Evolutionary conservation across 257 asterid species (phyloP), one percentile per base, ranked within the genome.

Genomic region (Lavandula angustifolia): DNA sequence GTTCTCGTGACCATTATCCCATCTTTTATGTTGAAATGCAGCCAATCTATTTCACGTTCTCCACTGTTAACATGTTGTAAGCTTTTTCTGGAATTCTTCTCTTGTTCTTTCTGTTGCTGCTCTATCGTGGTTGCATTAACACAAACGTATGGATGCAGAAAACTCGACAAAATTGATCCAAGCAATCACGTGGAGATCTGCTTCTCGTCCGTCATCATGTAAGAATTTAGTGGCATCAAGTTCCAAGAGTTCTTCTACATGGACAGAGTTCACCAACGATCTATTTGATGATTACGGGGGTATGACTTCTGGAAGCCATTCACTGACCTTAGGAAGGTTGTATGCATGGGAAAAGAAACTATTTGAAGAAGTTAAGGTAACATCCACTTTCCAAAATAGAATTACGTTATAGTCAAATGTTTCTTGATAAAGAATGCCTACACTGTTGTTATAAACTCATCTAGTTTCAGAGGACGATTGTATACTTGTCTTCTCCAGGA

Each of bases 281-380:
- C 76, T 88, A 3, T 86, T 84, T 34, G 94, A 86, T 74, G 95
- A 88, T 54, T 81, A 81, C 48, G 96, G 94, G 41, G 96, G 96
- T 68, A 88, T 91, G 96, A 77, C 67, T 74, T 86, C 98, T 1
- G 96, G 98, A 62, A 91, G 95, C 87, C 96, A 82, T 76, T 84
- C 89, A 0, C 67, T 88, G 16, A 91, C 98, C n/a, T 77, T 91
- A 14, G 99, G 85, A 67, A 80, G 99, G 69, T 75, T 89, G 13
- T 92, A 87, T 68, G 99, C 97, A 29, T 92, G 99, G 99, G 97
- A 92, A 69, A 89, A 89, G 82, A 92, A 92, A 69, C 90, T 92
- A 22, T 87, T 78, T 50, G 87, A 85, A 73, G 96, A 87, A 62
- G 99, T 92, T 51, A 92, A 89, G 95, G 99, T 92, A 78, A 43